Conservation (phyloP, 2,329 filamentous ascomycete genomes). For the Leptographium lundbergii region DNA sequence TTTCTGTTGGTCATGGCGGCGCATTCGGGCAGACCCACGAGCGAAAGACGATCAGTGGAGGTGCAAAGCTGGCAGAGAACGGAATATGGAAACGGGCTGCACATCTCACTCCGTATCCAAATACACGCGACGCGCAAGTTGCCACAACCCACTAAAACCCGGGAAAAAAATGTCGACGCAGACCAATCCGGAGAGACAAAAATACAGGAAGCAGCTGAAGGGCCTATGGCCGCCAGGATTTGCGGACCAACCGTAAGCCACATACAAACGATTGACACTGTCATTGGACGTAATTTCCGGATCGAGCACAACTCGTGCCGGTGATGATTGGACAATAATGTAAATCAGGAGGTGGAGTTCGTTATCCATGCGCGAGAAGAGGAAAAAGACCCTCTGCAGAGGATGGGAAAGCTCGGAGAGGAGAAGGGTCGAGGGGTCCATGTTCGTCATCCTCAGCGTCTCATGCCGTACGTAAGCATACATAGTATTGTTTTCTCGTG, state of each 20-base stretch:
- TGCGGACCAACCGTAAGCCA: constrained; percentile 18
- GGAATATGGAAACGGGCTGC: not conserved
- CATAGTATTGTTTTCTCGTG: too few relatives aligned
- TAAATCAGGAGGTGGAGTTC: constrained; percentile 13
- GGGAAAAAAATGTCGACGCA: not conserved
- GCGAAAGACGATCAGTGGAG: constrained; percentile 11
- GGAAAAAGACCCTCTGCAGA: not conserved
- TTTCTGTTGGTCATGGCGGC: not conserved
- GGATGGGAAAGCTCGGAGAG: too few relatives aligned
- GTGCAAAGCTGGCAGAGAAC: not conserved
- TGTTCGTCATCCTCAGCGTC: too few relatives aligned
- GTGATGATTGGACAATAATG: constrained; percentile 25
- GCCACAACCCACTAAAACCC: not conserved
- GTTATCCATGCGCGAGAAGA: too few relatives aligned
- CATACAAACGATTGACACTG: constrained; percentile 13
- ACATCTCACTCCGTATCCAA: not conserved
- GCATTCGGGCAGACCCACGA: constrained; percentile 5
- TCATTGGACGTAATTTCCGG: constrained; percentile 26
- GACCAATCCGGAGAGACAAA: not conserved
- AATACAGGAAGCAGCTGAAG: not conserved
- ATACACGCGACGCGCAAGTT: not conserved
- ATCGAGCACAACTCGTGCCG: constrained; percentile 16
- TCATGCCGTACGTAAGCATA: too few relatives aligned
- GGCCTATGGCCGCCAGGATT: not conserved
- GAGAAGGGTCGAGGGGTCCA: too few relatives aligned